Evolutionary conservation across 257 asterid genomes (phyloP).

Genomic region (Fraxinus anomala): DNA sequence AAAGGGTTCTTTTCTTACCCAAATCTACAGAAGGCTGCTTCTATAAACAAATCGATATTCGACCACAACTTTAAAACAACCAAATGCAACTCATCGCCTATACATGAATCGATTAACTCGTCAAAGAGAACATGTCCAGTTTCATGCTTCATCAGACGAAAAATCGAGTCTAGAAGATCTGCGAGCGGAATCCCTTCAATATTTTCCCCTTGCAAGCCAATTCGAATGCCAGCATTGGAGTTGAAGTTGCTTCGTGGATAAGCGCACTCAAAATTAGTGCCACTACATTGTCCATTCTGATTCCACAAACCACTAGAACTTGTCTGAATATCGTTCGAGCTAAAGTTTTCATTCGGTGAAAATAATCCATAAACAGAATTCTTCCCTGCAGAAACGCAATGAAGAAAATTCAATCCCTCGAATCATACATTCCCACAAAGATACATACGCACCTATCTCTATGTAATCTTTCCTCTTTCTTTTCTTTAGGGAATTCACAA

Average conservation of each 20-base stretch:
- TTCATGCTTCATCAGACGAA: conserved; percentile 20
- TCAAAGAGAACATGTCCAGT: neutral
- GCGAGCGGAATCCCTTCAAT: neutral
- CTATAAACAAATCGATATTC: neutral
- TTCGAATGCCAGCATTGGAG: neutral
- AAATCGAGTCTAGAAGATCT: neutral
- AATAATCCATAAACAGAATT: neutral
- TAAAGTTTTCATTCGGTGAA: neutral
- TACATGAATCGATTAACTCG: conserved; percentile 22
- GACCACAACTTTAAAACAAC: conserved; percentile 14
- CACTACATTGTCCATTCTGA: neutral
- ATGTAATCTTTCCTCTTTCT: neutral
- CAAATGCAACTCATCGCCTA: conserved; percentile 7
- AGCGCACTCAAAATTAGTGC: neutral
- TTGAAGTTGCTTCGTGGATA: neutral
- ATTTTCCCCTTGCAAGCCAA: conserved; percentile 11
- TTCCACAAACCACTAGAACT: neutral
- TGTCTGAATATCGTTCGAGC: neutral
- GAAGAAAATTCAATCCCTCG: conserved; percentile 9
- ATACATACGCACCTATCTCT: neutral
- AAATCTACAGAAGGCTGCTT: conserved; percentile 26
- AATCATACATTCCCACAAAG: neutral
- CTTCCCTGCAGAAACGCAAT: neutral
- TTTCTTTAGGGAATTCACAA: neutral
- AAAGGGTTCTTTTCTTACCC: conserved; percentile 32